Conservation (phyloP, 2,329 filamentous ascomycete genomes). For the Exophiala sp. region DNA sequence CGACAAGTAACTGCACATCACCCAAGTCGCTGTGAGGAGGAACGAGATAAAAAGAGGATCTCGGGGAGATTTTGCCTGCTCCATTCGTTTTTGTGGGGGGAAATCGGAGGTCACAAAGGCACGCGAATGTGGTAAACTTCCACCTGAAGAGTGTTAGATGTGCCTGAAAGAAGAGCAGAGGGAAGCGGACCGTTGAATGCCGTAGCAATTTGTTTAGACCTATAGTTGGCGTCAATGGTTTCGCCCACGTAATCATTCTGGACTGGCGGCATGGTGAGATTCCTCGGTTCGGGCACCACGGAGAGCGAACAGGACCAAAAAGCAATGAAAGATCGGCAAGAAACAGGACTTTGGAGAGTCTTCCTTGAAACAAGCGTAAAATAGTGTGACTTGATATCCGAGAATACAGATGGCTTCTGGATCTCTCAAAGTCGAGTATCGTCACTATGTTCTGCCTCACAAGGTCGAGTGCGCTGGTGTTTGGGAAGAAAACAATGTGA, state of each 20-base stretch:
- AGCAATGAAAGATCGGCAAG: background rate
- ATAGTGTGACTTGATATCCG: background rate
- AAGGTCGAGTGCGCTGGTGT: background rate
- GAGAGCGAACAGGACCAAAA: background rate
- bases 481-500: background rate
- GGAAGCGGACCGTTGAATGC: background rate
- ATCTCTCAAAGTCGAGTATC: background rate
- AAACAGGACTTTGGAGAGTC: background rate
- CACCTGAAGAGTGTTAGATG: slow-evolving; percentile 2
- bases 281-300: too few relatives aligned
- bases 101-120: slow-evolving; percentile 5
- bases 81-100: slow-evolving; percentile 25
- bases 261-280: background rate
- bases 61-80: slow-evolving; percentile 27
- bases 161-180: background rate
- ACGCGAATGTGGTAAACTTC: slow-evolving; percentile 1
- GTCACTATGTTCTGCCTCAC: background rate
- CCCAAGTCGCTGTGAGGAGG: background rate
- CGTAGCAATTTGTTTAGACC: background rate
- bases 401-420: background rate
- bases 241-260: background rate
- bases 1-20: background rate
- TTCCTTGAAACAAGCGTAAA: background rate
- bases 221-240: slow-evolving; percentile 1
- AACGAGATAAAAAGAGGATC: slow-evolving; percentile 27